A percentile compares a stretch with the other conserved stretches of the same genome.
phyloP scores from a whole-genome alignment of 805 yeast genomes.

The Yamadazyma phyllophila region DNA sequence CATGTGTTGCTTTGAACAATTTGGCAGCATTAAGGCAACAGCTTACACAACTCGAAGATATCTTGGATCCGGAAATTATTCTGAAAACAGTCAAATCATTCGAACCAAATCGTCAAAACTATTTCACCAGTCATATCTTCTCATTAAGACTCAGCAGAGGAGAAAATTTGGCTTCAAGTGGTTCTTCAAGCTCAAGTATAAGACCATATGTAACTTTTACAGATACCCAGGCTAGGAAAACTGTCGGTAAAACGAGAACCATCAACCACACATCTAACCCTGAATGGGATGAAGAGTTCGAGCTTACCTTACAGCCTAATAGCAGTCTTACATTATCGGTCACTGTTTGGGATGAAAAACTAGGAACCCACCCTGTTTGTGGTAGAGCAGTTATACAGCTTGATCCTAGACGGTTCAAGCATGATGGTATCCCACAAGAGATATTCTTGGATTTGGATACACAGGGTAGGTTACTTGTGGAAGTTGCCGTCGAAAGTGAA shows the following conservation, averaged over 20 bases:
- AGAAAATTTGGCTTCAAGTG: conserved; percentile 44
- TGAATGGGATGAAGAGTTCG: conserved; percentile 86
- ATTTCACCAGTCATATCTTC: conserved; percentile 52
- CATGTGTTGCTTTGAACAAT: conserved; percentile 78
- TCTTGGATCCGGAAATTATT: conserved; percentile 56
- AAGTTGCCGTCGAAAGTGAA: conserved; percentile 76
- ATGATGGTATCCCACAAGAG: conserved; percentile 67
- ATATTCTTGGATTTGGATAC: conserved; percentile 57
- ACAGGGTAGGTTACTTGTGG: conserved; percentile 65
- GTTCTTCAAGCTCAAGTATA: conserved; percentile 32
- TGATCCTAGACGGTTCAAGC: conserved; percentile 60
- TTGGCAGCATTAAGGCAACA: conserved; percentile 51
- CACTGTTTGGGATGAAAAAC: conserved; percentile 67
- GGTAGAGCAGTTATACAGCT: conserved; percentile 62
- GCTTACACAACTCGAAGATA: conserved; percentile 51
- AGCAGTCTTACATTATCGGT: conserved; percentile 49
- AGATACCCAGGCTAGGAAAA: conserved; percentile 52
- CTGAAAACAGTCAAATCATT: conserved; percentile 38
- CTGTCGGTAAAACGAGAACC: conserved; percentile 68
- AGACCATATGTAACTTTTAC: conserved; percentile 63
- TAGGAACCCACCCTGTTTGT: conserved; percentile 57
- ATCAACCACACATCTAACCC: conserved; percentile 64
- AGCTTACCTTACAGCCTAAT: conserved; percentile 41
- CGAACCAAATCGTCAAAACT: conserved; percentile 30
- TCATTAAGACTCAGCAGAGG: conserved; percentile 64